Percentiles rank a stretch among this genome's conserved stretches.
phyloP scores from a whole-genome alignment of 768 basidiomycete species.

The Gelatoporia subvermispora region DNA sequence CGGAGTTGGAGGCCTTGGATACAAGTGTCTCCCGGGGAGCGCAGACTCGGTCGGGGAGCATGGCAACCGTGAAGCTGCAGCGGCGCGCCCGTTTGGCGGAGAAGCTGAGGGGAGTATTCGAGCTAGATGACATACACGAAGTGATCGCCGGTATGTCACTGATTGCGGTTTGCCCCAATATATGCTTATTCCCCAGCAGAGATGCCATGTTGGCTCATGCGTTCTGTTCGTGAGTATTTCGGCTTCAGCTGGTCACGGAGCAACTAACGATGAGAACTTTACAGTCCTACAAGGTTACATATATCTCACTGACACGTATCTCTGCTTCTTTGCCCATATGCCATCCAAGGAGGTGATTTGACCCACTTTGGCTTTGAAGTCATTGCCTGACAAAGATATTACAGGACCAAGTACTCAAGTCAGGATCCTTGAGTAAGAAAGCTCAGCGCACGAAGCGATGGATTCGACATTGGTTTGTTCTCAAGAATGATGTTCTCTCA shows the following conservation, averaged over 20 bases:
- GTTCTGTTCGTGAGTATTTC: constrained; percentile 72
- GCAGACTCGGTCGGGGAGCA: constrained; percentile 39
- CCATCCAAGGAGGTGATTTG: constrained; percentile 73
- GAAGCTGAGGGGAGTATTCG: constrained; percentile 87
- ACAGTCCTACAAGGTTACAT: constrained; percentile 95
- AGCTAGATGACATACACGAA: constrained; percentile 73
- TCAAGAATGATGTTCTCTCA: constrained; percentile 92
- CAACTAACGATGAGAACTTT: constrained; percentile 6
- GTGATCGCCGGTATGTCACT: constrained; percentile 68
- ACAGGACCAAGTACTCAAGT: constrained; percentile 90
- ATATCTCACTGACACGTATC: constrained; percentile 88
- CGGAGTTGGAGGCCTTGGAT: constrained; percentile 11
- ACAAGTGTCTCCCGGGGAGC: background rate
- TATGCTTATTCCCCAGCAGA: constrained; percentile 38
- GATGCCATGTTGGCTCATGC: constrained; percentile 91
- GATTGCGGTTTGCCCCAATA: no score
- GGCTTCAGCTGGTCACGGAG: background rate
- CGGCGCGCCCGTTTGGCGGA: constrained; percentile 73
- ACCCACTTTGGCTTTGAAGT: background rate
- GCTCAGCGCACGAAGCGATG: constrained; percentile 86
- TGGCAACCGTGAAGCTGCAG: constrained; percentile 67
- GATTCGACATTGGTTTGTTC: constrained; percentile 93
- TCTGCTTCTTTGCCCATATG: constrained; percentile 97
- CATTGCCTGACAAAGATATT: constrained; percentile 5
- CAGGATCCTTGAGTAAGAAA: constrained; percentile 84